These are phyloP conservation scores for Magnaporthiopsis poae DNA, from an alignment of 2,329 filamentous ascomycete species.

Conservation along the genomic window DNA sequence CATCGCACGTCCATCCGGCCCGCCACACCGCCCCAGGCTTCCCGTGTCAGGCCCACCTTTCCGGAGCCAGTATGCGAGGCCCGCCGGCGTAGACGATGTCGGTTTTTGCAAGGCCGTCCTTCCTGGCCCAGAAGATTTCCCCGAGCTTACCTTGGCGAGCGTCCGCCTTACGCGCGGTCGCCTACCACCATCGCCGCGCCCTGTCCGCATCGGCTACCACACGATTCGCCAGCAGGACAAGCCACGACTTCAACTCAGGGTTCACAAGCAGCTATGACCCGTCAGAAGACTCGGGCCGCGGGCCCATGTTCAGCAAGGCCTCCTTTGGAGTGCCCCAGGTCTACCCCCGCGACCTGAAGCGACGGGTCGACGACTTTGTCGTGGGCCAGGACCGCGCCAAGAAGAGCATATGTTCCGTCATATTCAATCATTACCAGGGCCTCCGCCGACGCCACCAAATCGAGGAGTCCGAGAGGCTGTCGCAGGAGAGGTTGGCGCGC, in stretches of 20 bases:
- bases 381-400: constrained; percentile 92
- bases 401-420: constrained; percentile 82
- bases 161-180: neutral
- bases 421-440: constrained; percentile 94
- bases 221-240: constrained; percentile 28
- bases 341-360: constrained; percentile 65
- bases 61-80: constrained; percentile 4
- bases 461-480: constrained; percentile 53
- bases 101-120: constrained; percentile 11
- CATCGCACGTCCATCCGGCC: neutral
- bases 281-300: constrained; percentile 39
- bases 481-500: constrained; percentile 55
- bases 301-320: constrained; percentile 50
- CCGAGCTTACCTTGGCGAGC: constrained; percentile 1
- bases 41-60: neutral
- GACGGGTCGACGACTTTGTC: constrained; percentile 88
- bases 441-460: constrained; percentile 69
- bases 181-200: constrained; percentile 11
- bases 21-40: neutral
- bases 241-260: constrained; percentile 44
- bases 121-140: constrained; percentile 8
- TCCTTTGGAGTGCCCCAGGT: constrained; percentile 52
- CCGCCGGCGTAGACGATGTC: constrained; percentile 10
- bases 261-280: constrained; percentile 53
- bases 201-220: constrained; percentile 22